Evolutionary conservation across 495 filamentous ascomycete species (phyloP), one percentile per base, ranked within the genome.

Genomic region (Aspergillus steynii): DNA sequence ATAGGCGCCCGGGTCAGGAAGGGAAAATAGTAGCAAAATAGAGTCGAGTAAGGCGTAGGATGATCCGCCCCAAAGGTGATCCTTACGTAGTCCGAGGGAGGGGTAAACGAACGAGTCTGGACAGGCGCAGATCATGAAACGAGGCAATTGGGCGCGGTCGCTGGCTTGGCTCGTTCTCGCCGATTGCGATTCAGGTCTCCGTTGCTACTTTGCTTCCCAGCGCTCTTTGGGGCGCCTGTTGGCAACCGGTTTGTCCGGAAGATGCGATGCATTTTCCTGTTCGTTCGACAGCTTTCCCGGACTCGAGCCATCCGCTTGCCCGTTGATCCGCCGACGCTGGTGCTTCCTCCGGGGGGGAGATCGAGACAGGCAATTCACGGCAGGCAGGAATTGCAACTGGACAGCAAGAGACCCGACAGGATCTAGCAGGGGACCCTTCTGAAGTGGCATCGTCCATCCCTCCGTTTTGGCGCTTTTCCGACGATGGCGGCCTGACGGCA

Each of bases 121-220:
- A 70, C 63, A 67, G 61, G 65, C 65, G 65, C 63, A 66, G 68
- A 71, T 71, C 63, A 68, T 66, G 59, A 68, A 71, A 67, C 64
- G 61, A 70, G 57, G 59, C 63, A 68, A 68, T 70, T 67, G 61
- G 63, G 62, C 53, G 62, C 53, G 31, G 63, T 64, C 62, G 52
- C 65, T 56, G 55, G 51, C 64, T 64, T 60, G 59, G 53, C 55
- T 42, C 5, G 37, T 42, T 42, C 37, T 42, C 12, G 37, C 37
- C 12, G 37, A 42, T 42, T 42, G 37, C 37, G 37, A 42, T 42
- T 8, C 10, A 12, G 12, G 10, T 4, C 37, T 42, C 31, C 25
- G 37, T 59, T 55, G 58, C 49, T 52, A 31, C 50, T 37, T 58
- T 45, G 51, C 55, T 55, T 57, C 61, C 27, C 47, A 50, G 5